These are phyloP conservation scores for Pezicula rhizophila DNA, from an alignment of 2,329 filamentous ascomycete species.

Conservation along the genomic window DNA sequence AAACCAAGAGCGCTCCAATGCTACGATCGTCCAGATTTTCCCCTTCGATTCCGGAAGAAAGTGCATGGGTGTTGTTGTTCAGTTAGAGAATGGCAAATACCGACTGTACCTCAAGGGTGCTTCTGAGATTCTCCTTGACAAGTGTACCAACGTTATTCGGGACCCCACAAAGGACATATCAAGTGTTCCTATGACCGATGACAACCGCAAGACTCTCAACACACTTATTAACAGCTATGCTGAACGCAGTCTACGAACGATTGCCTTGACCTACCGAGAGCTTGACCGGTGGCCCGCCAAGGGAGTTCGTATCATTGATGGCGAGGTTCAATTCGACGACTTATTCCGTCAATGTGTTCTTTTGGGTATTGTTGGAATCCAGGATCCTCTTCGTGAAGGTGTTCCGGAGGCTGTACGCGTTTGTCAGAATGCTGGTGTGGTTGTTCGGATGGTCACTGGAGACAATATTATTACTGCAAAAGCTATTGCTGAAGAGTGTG, in stretches of 20 bases:
- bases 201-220: slow-evolving; percentile 48
- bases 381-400: slow-evolving; percentile 65
- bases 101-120: slow-evolving; percentile 47
- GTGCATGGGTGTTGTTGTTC: slow-evolving; percentile 62
- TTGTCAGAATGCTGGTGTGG: slow-evolving; percentile 63
- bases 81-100: slow-evolving; percentile 36
- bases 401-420: slow-evolving; percentile 62
- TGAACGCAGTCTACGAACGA: slow-evolving; percentile 65
- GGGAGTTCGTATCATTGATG: slow-evolving; percentile 47
- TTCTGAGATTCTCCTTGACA: slow-evolving; percentile 42
- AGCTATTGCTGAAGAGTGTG: slow-evolving; percentile 69
- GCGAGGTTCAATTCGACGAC: slow-evolving; percentile 61
- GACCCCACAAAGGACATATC: slow-evolving; percentile 52
- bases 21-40: slow-evolving; percentile 48
- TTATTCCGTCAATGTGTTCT: slow-evolving; percentile 69
- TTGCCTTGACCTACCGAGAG: slow-evolving; percentile 68
- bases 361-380: slow-evolving; percentile 66
- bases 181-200: slow-evolving; percentile 44
- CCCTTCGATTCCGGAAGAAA: slow-evolving; percentile 42
- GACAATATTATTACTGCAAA: slow-evolving; percentile 68
- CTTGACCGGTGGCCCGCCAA: slow-evolving; percentile 63
- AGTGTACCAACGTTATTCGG: slow-evolving; percentile 44
- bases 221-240: slow-evolving; percentile 56
- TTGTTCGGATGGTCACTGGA: slow-evolving; percentile 69
- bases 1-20: slow-evolving; percentile 55